phyloP scores from a whole-genome alignment of 805 yeast genomes.

The Saccharomyces paradoxus region DNA sequence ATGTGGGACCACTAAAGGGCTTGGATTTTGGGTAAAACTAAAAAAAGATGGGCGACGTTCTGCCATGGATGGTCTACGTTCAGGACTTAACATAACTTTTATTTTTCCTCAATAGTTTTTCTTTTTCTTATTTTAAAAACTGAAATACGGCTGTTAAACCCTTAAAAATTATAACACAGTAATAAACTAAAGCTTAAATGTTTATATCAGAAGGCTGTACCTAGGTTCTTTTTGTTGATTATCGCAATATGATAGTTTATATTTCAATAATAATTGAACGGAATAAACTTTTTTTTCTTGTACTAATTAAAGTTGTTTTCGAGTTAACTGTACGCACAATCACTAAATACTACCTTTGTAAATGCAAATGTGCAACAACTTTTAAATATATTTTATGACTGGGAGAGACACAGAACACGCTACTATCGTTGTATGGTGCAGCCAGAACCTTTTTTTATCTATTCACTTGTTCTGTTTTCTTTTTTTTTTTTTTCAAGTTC shows the following conservation, averaged over 20 bases:
- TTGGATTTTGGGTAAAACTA: slow-evolving; percentile 8
- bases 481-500: slow-evolving; percentile 7
- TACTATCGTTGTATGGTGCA: not conserved
- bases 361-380: not conserved
- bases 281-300: not conserved
- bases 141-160: not conserved
- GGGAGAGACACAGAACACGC: not conserved
- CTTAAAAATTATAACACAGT: not conserved
- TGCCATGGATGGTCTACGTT: slow-evolving; percentile 57
- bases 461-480: not conserved
- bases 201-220: not conserved
- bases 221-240: not conserved
- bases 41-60: slow-evolving; percentile 55
- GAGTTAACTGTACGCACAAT: not conserved
- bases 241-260: not conserved
- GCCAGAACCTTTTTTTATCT: not conserved
- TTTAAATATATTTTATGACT: not conserved
- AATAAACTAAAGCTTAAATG: not conserved
- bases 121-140: not conserved
- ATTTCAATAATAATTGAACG: not conserved
- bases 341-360: not conserved
- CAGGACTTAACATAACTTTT: slow-evolving; percentile 24
- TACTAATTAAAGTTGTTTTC: not conserved
- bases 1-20: slow-evolving; percentile 46
- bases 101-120: not conserved